Conservation (phyloP, 2,329 filamentous ascomycete genomes). For the Paraphoma chrysanthemicola region DNA sequence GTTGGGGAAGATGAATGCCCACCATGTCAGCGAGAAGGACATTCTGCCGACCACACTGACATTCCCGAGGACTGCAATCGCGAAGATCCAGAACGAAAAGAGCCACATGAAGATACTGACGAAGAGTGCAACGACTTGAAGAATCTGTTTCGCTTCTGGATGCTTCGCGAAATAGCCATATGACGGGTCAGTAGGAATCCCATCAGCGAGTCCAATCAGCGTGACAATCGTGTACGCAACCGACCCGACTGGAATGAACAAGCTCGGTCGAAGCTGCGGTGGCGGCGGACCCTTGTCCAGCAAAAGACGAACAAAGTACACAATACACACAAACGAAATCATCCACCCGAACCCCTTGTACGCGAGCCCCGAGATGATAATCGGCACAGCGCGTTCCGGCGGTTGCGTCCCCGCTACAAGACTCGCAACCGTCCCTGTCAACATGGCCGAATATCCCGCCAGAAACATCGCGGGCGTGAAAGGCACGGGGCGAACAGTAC, state of each 20-base stretch:
- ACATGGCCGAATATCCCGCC: slow-evolving; percentile 72
- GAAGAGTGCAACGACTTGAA: slow-evolving; percentile 52
- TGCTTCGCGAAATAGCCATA: slow-evolving; percentile 33
- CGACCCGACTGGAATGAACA: slow-evolving; percentile 77
- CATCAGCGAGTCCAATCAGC: slow-evolving; percentile 69
- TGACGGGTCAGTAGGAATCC: slow-evolving; percentile 40
- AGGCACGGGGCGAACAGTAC: slow-evolving; percentile 63
- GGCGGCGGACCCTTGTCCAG: slow-evolving; percentile 68
- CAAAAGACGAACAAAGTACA: slow-evolving; percentile 70
- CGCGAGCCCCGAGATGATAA: slow-evolving; percentile 69
- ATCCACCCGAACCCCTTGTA: slow-evolving; percentile 73
- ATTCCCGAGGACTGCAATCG: slow-evolving; percentile 40
- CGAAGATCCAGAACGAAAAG: slow-evolving; percentile 62
- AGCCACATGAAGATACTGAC: slow-evolving; percentile 68
- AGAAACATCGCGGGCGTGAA: slow-evolving; percentile 77
- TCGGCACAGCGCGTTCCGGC: slow-evolving; percentile 60
- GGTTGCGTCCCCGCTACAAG: slow-evolving; percentile 68
- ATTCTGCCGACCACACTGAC: slow-evolving; percentile 20
- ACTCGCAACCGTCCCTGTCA: slow-evolving; percentile 72
- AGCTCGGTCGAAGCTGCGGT: slow-evolving; percentile 66
- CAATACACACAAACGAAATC: slow-evolving; percentile 71
- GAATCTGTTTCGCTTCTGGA: slow-evolving; percentile 27
- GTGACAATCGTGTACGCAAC: slow-evolving; percentile 75
- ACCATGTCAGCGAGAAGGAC: slow-evolving; percentile 66
- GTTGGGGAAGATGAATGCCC: slow-evolving; percentile 59